Percentiles rank a stretch among this genome's conserved stretches.
Evolutionary conservation across 768 basidiomycete species (phyloP).

Genomic region (Trametes punicea): DNA sequence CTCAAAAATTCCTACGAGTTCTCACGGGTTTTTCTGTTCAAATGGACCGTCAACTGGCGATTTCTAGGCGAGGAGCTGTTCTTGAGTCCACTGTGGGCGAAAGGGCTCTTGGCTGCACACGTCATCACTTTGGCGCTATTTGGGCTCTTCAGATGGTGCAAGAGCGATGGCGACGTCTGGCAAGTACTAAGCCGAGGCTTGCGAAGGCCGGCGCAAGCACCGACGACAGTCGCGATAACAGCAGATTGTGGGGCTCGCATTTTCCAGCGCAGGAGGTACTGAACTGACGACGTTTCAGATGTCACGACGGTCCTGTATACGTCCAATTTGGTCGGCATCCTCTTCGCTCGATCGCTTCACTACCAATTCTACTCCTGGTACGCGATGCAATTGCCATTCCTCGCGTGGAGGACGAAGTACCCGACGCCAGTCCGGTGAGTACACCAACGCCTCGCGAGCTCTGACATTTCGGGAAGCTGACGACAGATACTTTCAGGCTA

Average conservation of each 20-base stretch:
- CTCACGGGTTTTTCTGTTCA: constrained; percentile 83
- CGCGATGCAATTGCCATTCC: constrained; percentile 82
- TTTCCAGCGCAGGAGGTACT: neutral
- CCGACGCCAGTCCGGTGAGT: constrained; percentile 58
- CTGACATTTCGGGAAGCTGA: neutral
- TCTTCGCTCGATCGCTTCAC: constrained; percentile 92
- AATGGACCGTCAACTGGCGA: constrained; percentile 99
- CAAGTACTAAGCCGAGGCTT: constrained; percentile 54
- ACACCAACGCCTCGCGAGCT: too few species aligned
- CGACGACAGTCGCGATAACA: constrained; percentile 44
- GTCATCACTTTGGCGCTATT: constrained; percentile 56
- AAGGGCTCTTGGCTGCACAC: constrained; percentile 65
- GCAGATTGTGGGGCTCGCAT: constrained; percentile 56
- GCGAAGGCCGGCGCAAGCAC: constrained; percentile 46
- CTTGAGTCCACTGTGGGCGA: constrained; percentile 59
- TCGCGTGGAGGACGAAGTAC: constrained; percentile 72
- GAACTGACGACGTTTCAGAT: constrained; percentile 23
- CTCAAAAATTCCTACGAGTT: constrained; percentile 80
- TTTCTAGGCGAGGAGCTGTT: constrained; percentile 79
- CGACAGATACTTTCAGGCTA: constrained; percentile 42
- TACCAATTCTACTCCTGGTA: constrained; percentile 99
- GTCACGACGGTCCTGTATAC: constrained; percentile 78
- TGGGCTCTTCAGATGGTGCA: constrained; percentile 75
- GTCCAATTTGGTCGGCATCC: constrained; percentile 86
- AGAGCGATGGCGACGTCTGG: constrained; percentile 62